phyloP scores from a whole-genome alignment of 495 filamentous ascomycete genomes.

The Trichoderma gamsii region DNA sequence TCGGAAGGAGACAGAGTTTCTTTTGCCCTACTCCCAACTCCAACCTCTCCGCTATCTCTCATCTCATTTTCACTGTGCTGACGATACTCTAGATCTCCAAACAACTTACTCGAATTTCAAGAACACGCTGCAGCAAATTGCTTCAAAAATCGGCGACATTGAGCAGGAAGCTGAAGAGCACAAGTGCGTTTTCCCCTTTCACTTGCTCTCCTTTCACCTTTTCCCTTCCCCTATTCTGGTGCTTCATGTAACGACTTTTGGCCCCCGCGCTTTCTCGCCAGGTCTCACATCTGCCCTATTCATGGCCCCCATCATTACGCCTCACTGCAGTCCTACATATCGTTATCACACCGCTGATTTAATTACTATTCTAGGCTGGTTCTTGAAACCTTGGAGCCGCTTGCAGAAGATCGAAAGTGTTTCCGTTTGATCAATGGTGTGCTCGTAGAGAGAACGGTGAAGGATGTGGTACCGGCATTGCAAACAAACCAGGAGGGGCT shows the following conservation, averaged over 20 bases:
- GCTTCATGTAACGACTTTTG: background rate
- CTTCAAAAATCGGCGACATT: slow-evolving; percentile 92
- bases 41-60: background rate
- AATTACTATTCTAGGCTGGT: slow-evolving; percentile 62
- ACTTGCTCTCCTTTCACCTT: slow-evolving; percentile 16
- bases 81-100: slow-evolving; percentile 72
- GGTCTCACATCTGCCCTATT: background rate
- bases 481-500: slow-evolving; percentile 92
- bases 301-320: background rate
- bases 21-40: background rate
- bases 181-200: slow-evolving; percentile 59
- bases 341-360: slow-evolving; percentile 13
- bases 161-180: slow-evolving; percentile 97
- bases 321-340: background rate
- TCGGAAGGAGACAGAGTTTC: background rate
- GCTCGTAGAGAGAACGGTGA: slow-evolving; percentile 84
- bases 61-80: slow-evolving; percentile 17
- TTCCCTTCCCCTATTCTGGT: slow-evolving; percentile 18
- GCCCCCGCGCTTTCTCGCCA: background rate
- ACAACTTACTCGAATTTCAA: slow-evolving; percentile 92
- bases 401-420: slow-evolving; percentile 83
- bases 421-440: slow-evolving; percentile 99
- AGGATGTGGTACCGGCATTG: slow-evolving; percentile 83
- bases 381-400: slow-evolving; percentile 83
- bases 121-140: slow-evolving; percentile 85